These are phyloP conservation scores for Dipteronia sinensis DNA, from an alignment of 345 rosid species.

Conservation along the genomic window DNA sequence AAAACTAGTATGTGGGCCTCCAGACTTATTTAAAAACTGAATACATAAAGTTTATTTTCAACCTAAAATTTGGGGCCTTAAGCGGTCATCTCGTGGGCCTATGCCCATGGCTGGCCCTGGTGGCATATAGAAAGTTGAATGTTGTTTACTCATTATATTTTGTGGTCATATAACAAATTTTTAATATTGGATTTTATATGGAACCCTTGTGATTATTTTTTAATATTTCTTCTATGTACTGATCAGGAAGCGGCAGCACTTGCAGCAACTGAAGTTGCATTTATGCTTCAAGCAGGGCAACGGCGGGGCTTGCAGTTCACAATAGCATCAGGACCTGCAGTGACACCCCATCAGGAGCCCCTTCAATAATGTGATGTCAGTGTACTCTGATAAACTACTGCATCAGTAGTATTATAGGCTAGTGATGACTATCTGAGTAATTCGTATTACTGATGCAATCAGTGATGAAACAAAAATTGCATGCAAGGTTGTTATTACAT, in stretches of 20 bases:
- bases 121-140: not conserved
- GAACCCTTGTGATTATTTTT: not conserved
- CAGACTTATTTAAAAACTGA: no score
- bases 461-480: slow-evolving; percentile 17
- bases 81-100: no score
- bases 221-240: not conserved
- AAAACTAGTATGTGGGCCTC: no score
- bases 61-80: no score
- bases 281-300: slow-evolving; percentile 83
- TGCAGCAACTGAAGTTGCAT: slow-evolving; percentile 89
- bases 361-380: slow-evolving; percentile 27
- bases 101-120: no score
- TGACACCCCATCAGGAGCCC: slow-evolving; percentile 48
- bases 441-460: no score
- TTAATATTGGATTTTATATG: not conserved
- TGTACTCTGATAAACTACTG: slow-evolving; percentile 6
- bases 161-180: no score
- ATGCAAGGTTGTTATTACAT: slow-evolving; percentile 3
- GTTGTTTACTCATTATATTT: no score
- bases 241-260: slow-evolving; percentile 90
- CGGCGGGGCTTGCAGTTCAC: slow-evolving; percentile 73
- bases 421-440: no score
- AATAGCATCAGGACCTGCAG: slow-evolving; percentile 59
- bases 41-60: no score
- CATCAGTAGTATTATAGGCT: slow-evolving; percentile 4